Evolutionary conservation across 805 yeast species (phyloP), one percentile per base, ranked within the genome.

Genomic region (Nakazawaea peltata): DNA sequence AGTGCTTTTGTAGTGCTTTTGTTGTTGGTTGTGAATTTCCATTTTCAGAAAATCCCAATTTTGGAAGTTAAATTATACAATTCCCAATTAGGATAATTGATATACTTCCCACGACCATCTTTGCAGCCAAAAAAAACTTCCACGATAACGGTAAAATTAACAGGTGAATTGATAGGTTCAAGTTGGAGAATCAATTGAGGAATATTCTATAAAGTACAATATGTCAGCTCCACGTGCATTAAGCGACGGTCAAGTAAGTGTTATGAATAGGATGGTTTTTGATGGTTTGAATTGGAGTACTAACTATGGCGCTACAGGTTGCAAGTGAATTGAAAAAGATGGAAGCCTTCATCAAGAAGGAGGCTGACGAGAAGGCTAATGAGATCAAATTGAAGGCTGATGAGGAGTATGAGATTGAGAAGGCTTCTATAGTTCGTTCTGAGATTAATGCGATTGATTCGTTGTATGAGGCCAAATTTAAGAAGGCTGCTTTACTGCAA

Each of bases 331-430:
- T 92, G 62, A 79, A 80, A 59, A 92, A 92, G 71, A 92, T 92
- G 97, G 95, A 90, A 59, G 88, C 94, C 56, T 92, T 92, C 78
- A 92, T 92, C 74, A 85, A 82, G 66, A 92, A 90, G 74, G 99
- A 92, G 67, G 99, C 99, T 26, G 94, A 88, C 53, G 99, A 92
- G 62, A 92, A 92, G 67, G 96, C 97, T 47, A 85, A 84, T 59
- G 99, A 92, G 63, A 87, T 92, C 55, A 79, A 73, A 57, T 70
- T 92, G 52, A 94, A 92, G 69, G 96, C 97, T 29, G 95, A 94
- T 58, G 98, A 92, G 63, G 99, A 92, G 66, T 92, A 90, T 58
- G 97, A 92, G 63, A 88, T 92, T 52, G 98, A 92, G 59, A 92
- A 92, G 70, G 90, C 96, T 16, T 77, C 86, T 39, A 78, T 92